Percentiles rank a stretch among this genome's conserved stretches.
Evolutionary conservation across 371 early-diverging fungal genomes (phyloP).

Genomic region (Mucor piriformis): DNA sequence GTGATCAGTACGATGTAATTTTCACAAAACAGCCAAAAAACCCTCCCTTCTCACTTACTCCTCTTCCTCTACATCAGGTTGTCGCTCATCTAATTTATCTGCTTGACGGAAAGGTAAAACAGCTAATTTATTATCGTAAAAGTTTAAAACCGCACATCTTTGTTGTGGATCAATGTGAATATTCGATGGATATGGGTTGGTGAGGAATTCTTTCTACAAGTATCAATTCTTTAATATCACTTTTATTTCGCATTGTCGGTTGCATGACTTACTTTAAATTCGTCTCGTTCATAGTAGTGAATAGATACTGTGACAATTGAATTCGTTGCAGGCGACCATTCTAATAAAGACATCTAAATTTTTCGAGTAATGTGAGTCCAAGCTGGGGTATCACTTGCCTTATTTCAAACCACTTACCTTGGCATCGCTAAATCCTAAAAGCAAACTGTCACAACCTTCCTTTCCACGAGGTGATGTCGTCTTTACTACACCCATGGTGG

Average conservation of each 20-base stretch:
- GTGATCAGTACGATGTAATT: neutral
- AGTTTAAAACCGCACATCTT: constrained; percentile 84
- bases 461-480: constrained; percentile 66
- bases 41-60: too few relatives aligned
- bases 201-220: constrained; percentile 61
- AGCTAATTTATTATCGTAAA: constrained; percentile 88
- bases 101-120: constrained; percentile 88
- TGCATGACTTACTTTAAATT: constrained; percentile 67
- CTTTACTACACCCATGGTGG: constrained; percentile 78
- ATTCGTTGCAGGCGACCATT: constrained; percentile 79
- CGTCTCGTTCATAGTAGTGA: constrained; percentile 95
- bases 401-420: constrained; percentile 63
- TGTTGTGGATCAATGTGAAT: constrained; percentile 80
- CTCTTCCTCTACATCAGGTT: constrained; percentile 38
- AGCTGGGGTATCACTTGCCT: neutral
- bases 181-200: constrained; percentile 66
- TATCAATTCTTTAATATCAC: neutral
- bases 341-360: constrained; percentile 88
- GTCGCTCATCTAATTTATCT: constrained; percentile 46
- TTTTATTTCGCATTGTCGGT: neutral
- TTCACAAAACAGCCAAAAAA: too few relatives aligned
- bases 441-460: constrained; percentile 80
- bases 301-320: constrained; percentile 89
- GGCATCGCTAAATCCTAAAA: constrained; percentile 91
- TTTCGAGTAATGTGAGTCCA: neutral